Conservation (phyloP, 2,329 filamentous ascomycete species). For the Curvularia sp. region DNA sequence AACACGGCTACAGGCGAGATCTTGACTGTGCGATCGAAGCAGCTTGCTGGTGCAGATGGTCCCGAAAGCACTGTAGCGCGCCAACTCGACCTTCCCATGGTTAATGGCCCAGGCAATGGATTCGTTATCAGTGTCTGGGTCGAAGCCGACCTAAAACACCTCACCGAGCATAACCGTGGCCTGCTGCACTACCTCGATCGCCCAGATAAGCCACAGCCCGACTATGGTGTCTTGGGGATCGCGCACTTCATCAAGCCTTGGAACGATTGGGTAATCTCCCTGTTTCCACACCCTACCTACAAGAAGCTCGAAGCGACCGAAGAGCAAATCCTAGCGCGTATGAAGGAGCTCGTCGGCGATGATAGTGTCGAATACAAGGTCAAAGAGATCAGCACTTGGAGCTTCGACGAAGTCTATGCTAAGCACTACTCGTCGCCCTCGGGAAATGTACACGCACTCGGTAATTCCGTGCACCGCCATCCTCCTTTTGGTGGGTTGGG, state of each 20-base stretch:
- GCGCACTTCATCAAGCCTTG: constrained; percentile 13
- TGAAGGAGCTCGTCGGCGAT: constrained; percentile 10
- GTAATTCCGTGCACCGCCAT: constrained; percentile 49
- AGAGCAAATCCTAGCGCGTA: constrained; percentile 7
- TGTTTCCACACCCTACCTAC: constrained; percentile 12
- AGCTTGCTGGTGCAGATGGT: constrained; percentile 12
- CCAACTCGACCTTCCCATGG: constrained; percentile 6
- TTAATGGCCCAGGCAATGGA: constrained; percentile 7
- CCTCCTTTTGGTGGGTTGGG: constrained; percentile 69
- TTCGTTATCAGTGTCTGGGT: constrained; percentile 12
- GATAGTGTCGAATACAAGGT: constrained; percentile 11
- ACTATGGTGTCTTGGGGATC: constrained; percentile 8
- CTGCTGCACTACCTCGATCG: constrained; percentile 7
- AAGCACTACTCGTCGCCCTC: constrained; percentile 2
- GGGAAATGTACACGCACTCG: constrained; percentile 10
- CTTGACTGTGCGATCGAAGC: constrained; percentile 2
- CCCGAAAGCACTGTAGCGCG: constrained; percentile 5
- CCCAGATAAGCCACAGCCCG: constrained; percentile 10
- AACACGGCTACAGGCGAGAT: constrained; percentile 5
- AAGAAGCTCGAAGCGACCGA: constrained; percentile 8
- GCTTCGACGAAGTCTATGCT: constrained; percentile 12
- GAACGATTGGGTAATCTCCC: constrained; percentile 8
- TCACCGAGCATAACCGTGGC: constrained; percentile 6
- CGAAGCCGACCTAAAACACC: constrained; percentile 7
- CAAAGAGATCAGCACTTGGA: constrained; percentile 12